phyloP scores from a whole-genome alignment of 306 rosid species.

The Styphnolobium japonicum region DNA sequence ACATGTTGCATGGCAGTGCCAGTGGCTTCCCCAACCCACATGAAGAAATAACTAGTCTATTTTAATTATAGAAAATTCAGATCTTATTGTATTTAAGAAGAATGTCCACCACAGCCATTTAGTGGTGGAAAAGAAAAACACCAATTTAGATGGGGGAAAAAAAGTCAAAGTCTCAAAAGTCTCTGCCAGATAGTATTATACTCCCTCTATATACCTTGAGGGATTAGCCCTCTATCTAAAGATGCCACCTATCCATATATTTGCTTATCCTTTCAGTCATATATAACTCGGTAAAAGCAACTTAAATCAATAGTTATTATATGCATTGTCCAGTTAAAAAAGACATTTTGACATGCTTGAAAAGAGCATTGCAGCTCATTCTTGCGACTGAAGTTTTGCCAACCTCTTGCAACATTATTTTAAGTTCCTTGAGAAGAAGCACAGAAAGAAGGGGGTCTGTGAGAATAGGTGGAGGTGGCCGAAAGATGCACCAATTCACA shows the following conservation, averaged over 20 bases:
- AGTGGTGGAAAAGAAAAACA: slow-evolving; percentile 9
- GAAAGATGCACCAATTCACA: slow-evolving; percentile 2
- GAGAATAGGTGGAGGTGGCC: slow-evolving; percentile 29
- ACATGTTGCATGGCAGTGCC: slow-evolving; percentile 23
- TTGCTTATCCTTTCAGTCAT: slow-evolving; percentile 19
- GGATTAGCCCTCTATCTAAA: slow-evolving; percentile 28
- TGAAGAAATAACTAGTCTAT: slow-evolving; percentile 3
- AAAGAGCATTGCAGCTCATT: slow-evolving; percentile 45
- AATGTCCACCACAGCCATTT: background rate
- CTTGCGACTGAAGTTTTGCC: slow-evolving; percentile 12
- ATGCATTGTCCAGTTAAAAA: slow-evolving; percentile 32
- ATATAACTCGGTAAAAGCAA: slow-evolving; percentile 24
- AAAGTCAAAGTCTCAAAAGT: slow-evolving; percentile 9
- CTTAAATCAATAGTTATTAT: slow-evolving; percentile 8
- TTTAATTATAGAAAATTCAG: slow-evolving; percentile 15
- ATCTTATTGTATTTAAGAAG: background rate
- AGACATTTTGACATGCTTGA: slow-evolving; percentile 23
- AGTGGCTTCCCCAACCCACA: slow-evolving; percentile 6
- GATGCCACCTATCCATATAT: slow-evolving; percentile 23
- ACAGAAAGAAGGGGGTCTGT: slow-evolving; percentile 17
- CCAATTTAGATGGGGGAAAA: slow-evolving; percentile 7
- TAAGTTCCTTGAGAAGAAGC: slow-evolving; percentile 15
- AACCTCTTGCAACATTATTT: slow-evolving; percentile 24
- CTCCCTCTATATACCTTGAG: slow-evolving; percentile 10
- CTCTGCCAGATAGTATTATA: background rate